Percentiles rank a stretch among this genome's conserved stretches.
These are phyloP conservation scores for Trichosanthes truncata DNA, from an alignment of 306 rosid species.

Conservation along the genomic window DNA sequence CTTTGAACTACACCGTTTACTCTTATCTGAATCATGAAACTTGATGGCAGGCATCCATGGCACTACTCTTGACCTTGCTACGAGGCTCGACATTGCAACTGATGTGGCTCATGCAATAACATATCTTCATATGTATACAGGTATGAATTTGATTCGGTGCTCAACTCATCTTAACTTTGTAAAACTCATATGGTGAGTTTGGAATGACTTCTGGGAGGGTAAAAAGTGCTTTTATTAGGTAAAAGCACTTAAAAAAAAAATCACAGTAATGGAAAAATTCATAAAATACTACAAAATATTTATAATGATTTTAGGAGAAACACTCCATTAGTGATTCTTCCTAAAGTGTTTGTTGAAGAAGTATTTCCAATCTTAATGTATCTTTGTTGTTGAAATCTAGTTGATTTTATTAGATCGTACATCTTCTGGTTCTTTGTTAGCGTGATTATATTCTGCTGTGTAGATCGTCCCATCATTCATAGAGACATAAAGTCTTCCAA, in stretches of 20 bases:
- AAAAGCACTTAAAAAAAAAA: background rate
- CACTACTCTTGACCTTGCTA: constrained; percentile 51
- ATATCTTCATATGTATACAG: constrained; percentile 92
- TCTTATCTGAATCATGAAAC: background rate
- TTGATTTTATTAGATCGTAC: background rate
- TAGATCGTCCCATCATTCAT: constrained; percentile 94
- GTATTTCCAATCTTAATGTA: background rate
- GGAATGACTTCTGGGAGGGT: background rate
- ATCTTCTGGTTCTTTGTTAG: background rate
- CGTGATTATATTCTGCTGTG: constrained; percentile 2
- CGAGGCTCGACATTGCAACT: constrained; percentile 79
- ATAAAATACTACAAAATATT: background rate
- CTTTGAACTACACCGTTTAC: background rate
- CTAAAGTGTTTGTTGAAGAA: background rate
- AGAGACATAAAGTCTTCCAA: constrained; percentile 96
- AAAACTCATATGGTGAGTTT: background rate
- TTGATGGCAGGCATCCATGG: constrained; percentile 56
- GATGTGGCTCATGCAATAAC: constrained; percentile 97
- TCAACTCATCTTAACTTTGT: background rate
- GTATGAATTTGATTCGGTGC: constrained; percentile 22
- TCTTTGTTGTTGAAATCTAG: background rate
- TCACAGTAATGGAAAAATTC: background rate
- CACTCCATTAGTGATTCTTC: background rate
- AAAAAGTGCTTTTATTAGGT: background rate
- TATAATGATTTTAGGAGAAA: background rate